Evolutionary conservation across 257 asterid species (phyloP).

Genomic region (Jacaranda copaia): DNA sequence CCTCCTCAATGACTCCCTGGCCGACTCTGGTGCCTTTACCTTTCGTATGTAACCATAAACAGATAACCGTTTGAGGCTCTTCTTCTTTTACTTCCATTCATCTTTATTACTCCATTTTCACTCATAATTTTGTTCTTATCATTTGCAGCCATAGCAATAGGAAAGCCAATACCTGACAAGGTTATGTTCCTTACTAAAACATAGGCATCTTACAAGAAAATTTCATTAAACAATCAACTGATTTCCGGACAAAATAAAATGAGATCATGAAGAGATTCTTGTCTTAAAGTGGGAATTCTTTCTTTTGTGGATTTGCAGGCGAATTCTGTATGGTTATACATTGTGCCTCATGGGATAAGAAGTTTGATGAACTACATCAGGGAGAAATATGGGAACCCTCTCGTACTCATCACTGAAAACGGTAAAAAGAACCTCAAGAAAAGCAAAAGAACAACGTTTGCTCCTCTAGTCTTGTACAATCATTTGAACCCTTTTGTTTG

Average conservation of each 20-base stretch:
- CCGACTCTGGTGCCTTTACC: conserved; percentile 68
- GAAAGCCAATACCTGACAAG: conserved; percentile 42
- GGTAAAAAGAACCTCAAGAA: conserved; percentile 47
- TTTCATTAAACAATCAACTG: no score
- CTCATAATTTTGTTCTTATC: background rate
- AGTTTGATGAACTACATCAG: conserved; percentile 79
- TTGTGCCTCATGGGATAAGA: conserved; percentile 85
- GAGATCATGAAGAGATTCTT: no score
- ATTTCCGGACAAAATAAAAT: no score
- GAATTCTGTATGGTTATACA: conserved; percentile 80
- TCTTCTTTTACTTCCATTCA: background rate
- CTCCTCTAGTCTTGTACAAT: background rate
- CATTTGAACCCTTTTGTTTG: no score
- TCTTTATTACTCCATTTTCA: background rate
- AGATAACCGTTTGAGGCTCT: background rate
- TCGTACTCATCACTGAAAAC: conserved; percentile 78
- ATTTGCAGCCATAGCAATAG: conserved; percentile 42
- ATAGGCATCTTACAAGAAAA: no score
- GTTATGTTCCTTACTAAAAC: conserved; percentile 19
- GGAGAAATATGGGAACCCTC: conserved; percentile 75
- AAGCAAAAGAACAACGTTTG: no score
- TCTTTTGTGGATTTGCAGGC: conserved; percentile 59
- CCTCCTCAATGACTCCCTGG: conserved; percentile 60
- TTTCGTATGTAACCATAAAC: conserved; percentile 57
- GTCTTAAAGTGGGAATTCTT: background rate